Base-by-base conservation (phyloP, 345 rosid genomes). In the Eucalyptus sp. region DNA sequence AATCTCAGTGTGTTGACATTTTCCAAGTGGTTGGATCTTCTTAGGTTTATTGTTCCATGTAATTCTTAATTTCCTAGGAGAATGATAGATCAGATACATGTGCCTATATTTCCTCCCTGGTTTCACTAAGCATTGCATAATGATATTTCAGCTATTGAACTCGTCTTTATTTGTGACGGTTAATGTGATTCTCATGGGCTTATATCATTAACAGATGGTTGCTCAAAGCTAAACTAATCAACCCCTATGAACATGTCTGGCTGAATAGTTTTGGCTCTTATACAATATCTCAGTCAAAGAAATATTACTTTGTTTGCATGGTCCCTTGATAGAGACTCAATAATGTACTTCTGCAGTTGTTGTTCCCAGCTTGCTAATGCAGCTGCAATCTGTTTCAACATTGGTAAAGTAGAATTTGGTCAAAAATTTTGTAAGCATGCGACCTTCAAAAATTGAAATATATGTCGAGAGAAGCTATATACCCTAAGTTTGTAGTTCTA, bases 401-500 rank as follows among this genome's bases (percentile, higher is more conserved):
- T 90, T 37, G 87, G 88, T 49, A 13, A 80, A 62, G 86, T 29
- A 64, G 83, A 64, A 87, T 88, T 80, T 31, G 49, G 88, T 94
- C 12, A 76, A 76, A 76, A 37, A 76, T 6, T 41, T 88, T 89
- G 68, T 29, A 66, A 71, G 86, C 87, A 51, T 90, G 89, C 7
- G 76, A 90, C 51, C 16, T 58, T 50, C 27, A 41, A 71, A 76
- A 86, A 50, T 76, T 54, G 14, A 31, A n/a, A 66, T 80, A 31
- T 48, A 81, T 83, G 86, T 76, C 4, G 84, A 76, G 22, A 76
- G 48, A 76, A 84, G 86, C 48, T 33, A 54, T 58, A 89, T 95
- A 96, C 96, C 96, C 93, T 92, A 94, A 60, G 56, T 95, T 94
- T 90, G 94, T 93, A 84, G 94, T 92, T 87, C 91, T 93, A 22